Conservation (phyloP, 73 alveolate species). For the Tetrahymena thermophila region DNA sequence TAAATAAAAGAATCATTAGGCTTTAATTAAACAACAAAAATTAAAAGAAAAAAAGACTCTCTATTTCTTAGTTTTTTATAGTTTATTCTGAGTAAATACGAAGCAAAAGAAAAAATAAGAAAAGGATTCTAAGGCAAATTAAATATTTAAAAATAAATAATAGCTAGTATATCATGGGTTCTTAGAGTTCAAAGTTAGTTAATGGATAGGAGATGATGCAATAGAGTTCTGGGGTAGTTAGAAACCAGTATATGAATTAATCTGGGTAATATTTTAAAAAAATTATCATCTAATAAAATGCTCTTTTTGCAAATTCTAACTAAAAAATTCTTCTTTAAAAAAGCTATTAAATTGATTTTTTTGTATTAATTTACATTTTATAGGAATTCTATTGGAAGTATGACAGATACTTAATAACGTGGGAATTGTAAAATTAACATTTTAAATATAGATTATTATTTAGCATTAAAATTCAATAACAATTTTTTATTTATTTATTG, state of each 20-base stretch:
- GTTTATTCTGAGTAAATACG: background rate
- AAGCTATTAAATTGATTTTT: too few relatives aligned
- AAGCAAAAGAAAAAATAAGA: background rate
- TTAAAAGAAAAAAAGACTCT: background rate
- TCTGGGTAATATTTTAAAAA: conserved; percentile 10
- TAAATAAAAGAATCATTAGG: background rate
- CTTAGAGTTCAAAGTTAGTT: conserved; percentile 42
- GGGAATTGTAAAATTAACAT: background rate
- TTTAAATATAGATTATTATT: background rate
- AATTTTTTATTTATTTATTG: background rate
- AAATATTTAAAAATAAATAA: background rate
- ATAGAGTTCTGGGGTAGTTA: background rate
- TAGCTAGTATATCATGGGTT: conserved; percentile 16
- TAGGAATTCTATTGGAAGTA: background rate
- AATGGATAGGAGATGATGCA: conserved; percentile 16
- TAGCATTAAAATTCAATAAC: background rate
- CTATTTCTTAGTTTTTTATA: background rate
- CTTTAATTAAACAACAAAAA: background rate
- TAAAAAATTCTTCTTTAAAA: too few relatives aligned
- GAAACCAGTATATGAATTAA: conserved; percentile 19
- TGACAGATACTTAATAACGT: background rate
- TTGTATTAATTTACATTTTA: background rate
- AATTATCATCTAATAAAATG: background rate
- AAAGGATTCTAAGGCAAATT: background rate
- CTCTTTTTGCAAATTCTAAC: too few relatives aligned